Base-by-base conservation (phyloP, 2,329 filamentous ascomycete species). In the Myriosclerotinia curreyana region DNA sequence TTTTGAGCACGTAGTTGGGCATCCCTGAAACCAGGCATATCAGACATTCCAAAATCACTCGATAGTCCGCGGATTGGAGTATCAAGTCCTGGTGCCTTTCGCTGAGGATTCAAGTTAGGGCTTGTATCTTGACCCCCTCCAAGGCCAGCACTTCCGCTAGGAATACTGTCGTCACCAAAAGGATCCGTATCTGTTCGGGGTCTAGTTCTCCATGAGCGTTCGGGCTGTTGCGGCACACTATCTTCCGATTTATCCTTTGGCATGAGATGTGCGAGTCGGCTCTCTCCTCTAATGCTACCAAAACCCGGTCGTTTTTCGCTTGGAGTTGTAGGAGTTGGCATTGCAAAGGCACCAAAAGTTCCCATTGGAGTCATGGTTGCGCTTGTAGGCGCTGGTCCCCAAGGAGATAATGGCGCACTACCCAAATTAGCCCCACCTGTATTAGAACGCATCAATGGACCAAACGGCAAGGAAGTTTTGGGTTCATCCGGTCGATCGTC, bases 291-390 rank as follows among this genome's bases (percentile, higher is more conserved):
- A 36, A 84, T 77, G 72, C 84, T 87, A 36, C 86, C 88, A 71
- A 89, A 84, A 12, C 82, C 82, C 36, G 84, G 74, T 70, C 90
- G 86, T 78, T 95, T 96, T 62, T 96, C 91, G 5, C 82, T 79
- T 9, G 81, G 77, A 38, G 85, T 80, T 8, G 83, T 77, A 22
- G 83, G 80, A 42, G 82, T 81, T 38, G 80, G 78, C 60, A 96
- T 76, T n/a, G 90, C 88, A 76, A 98, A 98, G 72, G 87, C 95
- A 14, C 94, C 94, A 77, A 99, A 99, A 28, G 88, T 88, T 42
- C 94, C 92, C 81, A 93, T 90, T 2, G 87, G 85, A 8, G 87
- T 83, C 70, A 90, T 86, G 15, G 85, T 83, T 51, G 87, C 80
- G 84, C 85, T 89, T 11, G 67, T 55, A 5, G 73, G 71, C 9